Base-by-base conservation (phyloP, 2,329 filamentous ascomycete genomes). In the Lecanicillium sp. region DNA sequence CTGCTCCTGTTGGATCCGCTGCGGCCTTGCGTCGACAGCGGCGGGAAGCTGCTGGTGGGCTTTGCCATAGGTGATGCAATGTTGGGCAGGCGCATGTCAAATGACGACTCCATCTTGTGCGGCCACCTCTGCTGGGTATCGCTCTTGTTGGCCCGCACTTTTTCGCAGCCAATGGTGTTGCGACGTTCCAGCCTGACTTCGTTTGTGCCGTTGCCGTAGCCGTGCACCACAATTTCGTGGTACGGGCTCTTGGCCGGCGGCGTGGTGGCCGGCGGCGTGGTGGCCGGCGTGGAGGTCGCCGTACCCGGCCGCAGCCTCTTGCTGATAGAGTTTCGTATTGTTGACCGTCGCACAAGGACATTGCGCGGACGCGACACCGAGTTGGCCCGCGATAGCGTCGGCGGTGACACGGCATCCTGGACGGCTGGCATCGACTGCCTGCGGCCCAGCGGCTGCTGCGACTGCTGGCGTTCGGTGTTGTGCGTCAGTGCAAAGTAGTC, bases 201-300 rank as follows among this genome's bases (percentile, higher is more conserved):
- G 29, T 74, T 73, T 2, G 70, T 75, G 1, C 74, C 74, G 41
- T 79, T 78, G 9, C 75, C 76, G 50, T 79, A 78, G 1, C 74
- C 73, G 4, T 71, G 67, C 6, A 78, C 67, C 0, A 78, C 62
- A 23, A 78, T 78, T 55, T 80, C 76, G 45, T 74, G 71, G 50
- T 73, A 71, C 0, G 59, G 54, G 2, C 54, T 56, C 37, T 51
- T 60, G 26, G 50, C 38, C 17, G 55, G 52, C 19, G 53, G 15
- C 2, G 57, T 45, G 1, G 53, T 49, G 10, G 54, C 38, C 4
- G 53, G 48, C 0, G 52, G 53, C 1, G 58, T 49, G 2, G 56
- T 51, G 1, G 55, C 53, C 3, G 47, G 51, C 1, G 56, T 49
- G 1, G 55, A 53, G 5, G 57, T 52, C 47, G 56, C 59, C 14